Base-by-base conservation (phyloP, 148 eudicot species). In the Diospyros kaki region DNA sequence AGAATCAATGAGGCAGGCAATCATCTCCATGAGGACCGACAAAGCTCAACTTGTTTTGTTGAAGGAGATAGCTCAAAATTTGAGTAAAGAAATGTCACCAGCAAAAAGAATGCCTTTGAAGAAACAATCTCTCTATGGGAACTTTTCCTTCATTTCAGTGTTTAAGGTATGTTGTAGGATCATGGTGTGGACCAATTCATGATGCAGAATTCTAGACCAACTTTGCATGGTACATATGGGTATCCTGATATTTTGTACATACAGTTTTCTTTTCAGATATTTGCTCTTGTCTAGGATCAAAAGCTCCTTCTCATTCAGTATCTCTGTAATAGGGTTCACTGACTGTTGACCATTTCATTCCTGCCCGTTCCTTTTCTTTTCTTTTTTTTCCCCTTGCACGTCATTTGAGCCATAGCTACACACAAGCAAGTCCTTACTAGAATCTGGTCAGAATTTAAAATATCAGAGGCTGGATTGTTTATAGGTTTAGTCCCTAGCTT, bases 41-140 rank as follows among this genome's bases (percentile, higher is more conserved):
- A 95, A 95, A 87, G 97, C 97, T 54, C 99, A 95, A 71, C 64
- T 90, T 75, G 89, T 92, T 12, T 81, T 95, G 81, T 84, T 92
- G 71, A 89, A 91, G 86, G 99, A 95, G 86, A 95, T 95, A 77
- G 97, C 97, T 82, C 96, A 93, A 74, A 90, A 95, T 64, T 77
- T 92, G 80, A 90, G 90, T 71, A 93, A 88, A 79, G 96, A 93
- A 59, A 91, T 91, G 93, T 69, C 93, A 59, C 88, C 94, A 4
- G 77, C 84, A 68, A 84, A 74, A 77, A 75, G 63, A 12, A 82
- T 76, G 84, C 97, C 91, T 40, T 74, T 83, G 73, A 84, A 82
- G 82, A 95, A 91, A 84, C 76, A 77, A 66, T 83, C 91, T 46
- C 58, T 66, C 62, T 9, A 77, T 46, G 73, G 73, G 76, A 82